Evolutionary conservation across 129 eudicot genomes (phyloP), one percentile per base, ranked within the genome.

Genomic region (Smallanthus sonchifolius): DNA sequence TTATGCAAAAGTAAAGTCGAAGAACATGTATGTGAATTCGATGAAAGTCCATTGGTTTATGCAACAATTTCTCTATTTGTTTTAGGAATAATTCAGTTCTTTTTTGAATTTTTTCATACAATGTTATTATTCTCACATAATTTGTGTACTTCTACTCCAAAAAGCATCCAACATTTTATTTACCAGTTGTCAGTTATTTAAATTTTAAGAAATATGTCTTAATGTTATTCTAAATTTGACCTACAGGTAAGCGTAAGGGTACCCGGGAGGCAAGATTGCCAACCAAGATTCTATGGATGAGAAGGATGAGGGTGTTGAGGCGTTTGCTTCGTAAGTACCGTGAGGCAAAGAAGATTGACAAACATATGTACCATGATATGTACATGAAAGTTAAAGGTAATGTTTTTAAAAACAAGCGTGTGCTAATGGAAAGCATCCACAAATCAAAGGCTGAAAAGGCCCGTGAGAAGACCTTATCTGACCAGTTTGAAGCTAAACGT

Each of bases 381-480:
- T 79, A 79, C 73, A 79, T 79, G 83, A 79, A 79, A 56, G 90
- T 86, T 36, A 83, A 86, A 71, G 90, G 90, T 82, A 86, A 86
- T 34, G 90, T 86, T 24, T 80, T 74, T 10, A 80, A 80, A 71
- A 80, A 80, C 71, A 80, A 80, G 35, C 83, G 83, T 67, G 83
- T 80, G 64, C 54, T 80, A 45, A 80, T 80, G 83, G 83, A 80
- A 68, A 80, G 79, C 79, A 80, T 80, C 7, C 83, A 80, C 75
- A 80, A 80, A 24, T 66, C 75, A 55, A 80, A 80, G 83, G 83
- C 79, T 34, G 83, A 80, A n/a, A 80, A 80, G 79, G 83, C 79
- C 19, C 57, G 83, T 20, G 83, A 80, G 80, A 80, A 80, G 83
- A 80, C 83, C 2, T 36, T 80, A 13, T 74, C 83, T 10, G 83